phyloP scores from a whole-genome alignment of 2,329 filamentous ascomycete species.

The Septoria petroselini region DNA sequence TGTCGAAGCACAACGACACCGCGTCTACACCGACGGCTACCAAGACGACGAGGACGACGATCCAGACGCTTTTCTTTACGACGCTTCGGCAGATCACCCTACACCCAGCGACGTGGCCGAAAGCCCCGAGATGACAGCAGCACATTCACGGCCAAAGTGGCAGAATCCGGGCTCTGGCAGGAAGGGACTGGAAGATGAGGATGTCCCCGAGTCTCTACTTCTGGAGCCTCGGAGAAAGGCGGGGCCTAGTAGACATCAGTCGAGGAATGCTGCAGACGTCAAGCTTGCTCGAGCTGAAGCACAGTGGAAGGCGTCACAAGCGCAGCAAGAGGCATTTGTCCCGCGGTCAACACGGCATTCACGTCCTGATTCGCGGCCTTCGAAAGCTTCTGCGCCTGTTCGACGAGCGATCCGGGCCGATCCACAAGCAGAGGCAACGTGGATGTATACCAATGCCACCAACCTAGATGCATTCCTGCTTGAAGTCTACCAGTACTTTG shows the following conservation, averaged over 20 bases:
- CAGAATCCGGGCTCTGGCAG: constrained; percentile 35
- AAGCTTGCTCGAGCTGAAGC: constrained; percentile 36
- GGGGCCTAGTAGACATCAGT: constrained; percentile 14
- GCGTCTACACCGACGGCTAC: constrained; percentile 46
- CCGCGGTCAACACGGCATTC: constrained; percentile 18
- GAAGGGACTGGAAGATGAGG: constrained; percentile 54
- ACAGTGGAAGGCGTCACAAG: constrained; percentile 52
- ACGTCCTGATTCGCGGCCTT: constrained; percentile 19
- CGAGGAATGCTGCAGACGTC: constrained; percentile 11
- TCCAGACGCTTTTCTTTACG: constrained; percentile 55
- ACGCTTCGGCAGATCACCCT: constrained; percentile 39
- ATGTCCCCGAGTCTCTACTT: constrained; percentile 62
- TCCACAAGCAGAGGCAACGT: constrained; percentile 76
- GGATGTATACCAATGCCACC: constrained; percentile 87
- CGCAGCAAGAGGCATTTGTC: constrained; percentile 46
- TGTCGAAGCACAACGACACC: constrained; percentile 46
- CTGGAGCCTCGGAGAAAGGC: constrained; percentile 50
- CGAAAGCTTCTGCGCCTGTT: constrained; percentile 22
- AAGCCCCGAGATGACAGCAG: constrained; percentile 39
- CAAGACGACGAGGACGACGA: constrained; percentile 52
- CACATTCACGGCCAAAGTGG: constrained; percentile 43
- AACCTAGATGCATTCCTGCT: constrained; percentile 85
- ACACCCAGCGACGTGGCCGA: constrained; percentile 43
- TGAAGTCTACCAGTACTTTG: constrained; percentile 82
- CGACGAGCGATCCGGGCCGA: constrained; percentile 42